Evolutionary conservation across 2,329 filamentous ascomycete genomes (phyloP).

Genomic region (Fusarium tjaetaba): DNA sequence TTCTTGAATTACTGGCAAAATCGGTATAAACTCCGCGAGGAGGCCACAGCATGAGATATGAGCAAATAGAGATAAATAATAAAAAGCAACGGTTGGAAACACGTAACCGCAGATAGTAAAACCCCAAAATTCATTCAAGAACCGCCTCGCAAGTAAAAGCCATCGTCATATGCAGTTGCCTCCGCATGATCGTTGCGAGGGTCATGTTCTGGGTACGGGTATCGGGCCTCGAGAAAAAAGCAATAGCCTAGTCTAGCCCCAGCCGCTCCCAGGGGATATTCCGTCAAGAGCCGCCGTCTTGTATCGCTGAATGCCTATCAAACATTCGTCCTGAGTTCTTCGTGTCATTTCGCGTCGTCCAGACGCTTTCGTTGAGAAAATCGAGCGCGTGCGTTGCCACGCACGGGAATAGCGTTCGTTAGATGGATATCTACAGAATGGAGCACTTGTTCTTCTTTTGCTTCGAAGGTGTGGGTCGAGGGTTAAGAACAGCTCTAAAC

Average conservation of each 20-base stretch:
- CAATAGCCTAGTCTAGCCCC: constrained; percentile 21
- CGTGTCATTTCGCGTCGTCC: constrained; percentile 39
- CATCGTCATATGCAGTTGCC: constrained; percentile 43
- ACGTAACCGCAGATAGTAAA: constrained; percentile 33
- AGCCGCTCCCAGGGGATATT: constrained; percentile 36
- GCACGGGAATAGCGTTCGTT: constrained; percentile 16
- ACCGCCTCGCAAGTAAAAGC: constrained; percentile 43
- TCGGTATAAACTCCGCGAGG: constrained; percentile 44
- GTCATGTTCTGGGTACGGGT: constrained; percentile 20
- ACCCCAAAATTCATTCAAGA: constrained; percentile 45
- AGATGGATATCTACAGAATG: constrained; percentile 65
- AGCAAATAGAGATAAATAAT: constrained; percentile 35
- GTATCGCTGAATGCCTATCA: constrained; percentile 39
- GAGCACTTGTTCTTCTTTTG: constrained; percentile 74
- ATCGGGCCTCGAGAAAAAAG: constrained; percentile 11
- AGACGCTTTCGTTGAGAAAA: constrained; percentile 38
- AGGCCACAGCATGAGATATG: constrained; percentile 37
- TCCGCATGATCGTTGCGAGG: constrained; percentile 21
- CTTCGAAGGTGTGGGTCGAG: constrained; percentile 64
- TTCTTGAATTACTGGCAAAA: constrained; percentile 45
- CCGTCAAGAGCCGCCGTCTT: constrained; percentile 41
- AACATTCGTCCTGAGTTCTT: constrained; percentile 38
- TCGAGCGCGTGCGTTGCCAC: constrained; percentile 19
- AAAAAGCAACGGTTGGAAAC: constrained; percentile 31
- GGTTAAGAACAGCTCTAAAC: constrained; percentile 75